A percentile compares a stretch with the other conserved stretches of the same genome.
These are phyloP conservation scores for Leccinum barrowsii DNA, from an alignment of 768 basidiomycete genomes.

Conservation along the genomic window DNA sequence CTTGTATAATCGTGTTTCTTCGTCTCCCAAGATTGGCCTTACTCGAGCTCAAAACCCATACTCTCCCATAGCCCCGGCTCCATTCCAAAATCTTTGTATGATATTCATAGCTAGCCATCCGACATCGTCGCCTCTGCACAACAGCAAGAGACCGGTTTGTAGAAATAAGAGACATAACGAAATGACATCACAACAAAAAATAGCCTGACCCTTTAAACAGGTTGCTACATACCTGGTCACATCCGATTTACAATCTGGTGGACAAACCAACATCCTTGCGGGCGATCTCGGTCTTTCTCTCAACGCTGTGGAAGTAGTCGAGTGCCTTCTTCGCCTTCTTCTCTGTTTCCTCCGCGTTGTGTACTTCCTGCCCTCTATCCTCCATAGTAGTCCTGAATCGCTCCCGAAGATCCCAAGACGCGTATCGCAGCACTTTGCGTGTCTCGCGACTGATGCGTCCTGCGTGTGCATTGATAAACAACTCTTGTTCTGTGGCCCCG, in stretches of 20 bases:
- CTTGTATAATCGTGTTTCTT: too few species aligned
- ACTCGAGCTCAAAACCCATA: too few species aligned
- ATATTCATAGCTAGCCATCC: not conserved
- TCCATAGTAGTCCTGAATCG: constrained; percentile 81
- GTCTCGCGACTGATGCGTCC: constrained; percentile 78
- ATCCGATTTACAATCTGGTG: constrained; percentile 5
- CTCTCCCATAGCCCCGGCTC: too few species aligned
- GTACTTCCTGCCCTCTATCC: constrained; percentile 72
- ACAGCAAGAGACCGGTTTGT: constrained; percentile 5
- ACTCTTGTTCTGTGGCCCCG: constrained; percentile 46
- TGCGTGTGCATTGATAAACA: constrained; percentile 66
- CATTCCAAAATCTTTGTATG: not conserved
- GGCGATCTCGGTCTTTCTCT: constrained; percentile 42
- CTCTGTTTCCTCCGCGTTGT: constrained; percentile 71
- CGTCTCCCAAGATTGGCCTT: too few species aligned
- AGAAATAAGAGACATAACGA: constrained; percentile 12
- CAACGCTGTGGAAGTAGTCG: constrained; percentile 60
- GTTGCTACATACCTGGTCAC: not conserved
- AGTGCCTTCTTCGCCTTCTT: constrained; percentile 66
- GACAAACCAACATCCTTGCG: constrained; percentile 27
- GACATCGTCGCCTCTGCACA: constrained; percentile 4
- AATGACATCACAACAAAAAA: constrained; percentile 5
- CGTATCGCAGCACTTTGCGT: constrained; percentile 87
- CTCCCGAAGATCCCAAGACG: constrained; percentile 86
- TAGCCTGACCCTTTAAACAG: not conserved